Evolutionary conservation across 805 yeast genomes (phyloP), one percentile per base, ranked within the genome.

Genomic region (Metschnikowia noctiluminum): DNA sequence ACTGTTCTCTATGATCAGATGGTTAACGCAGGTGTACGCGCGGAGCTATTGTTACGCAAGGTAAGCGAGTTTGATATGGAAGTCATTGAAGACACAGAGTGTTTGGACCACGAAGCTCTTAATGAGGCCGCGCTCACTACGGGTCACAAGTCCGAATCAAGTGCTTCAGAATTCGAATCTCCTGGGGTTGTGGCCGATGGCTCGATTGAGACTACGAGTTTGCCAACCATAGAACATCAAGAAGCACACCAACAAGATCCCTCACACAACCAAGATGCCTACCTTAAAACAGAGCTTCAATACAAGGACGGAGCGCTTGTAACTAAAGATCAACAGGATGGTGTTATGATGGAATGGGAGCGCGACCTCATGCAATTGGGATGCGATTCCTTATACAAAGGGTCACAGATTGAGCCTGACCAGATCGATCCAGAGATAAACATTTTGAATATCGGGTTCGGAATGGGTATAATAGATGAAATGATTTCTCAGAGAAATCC

Each of bases 321-420:
- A 27, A 92, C 97, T 0, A 75, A 80, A 51, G 84, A 81, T 26
- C 71, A 84, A 44, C 74, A 78, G 41, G 97, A 91, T 60, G 98
- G 97, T 14, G 97, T 91, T 2, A 91, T 91, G 98, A 91, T 91
- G 98, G 86, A 85, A 57, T 91, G 98, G 98, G 98, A 91, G 63
- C 76, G 81, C 5, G 79, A 82, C 16, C 73, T 91, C 48, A 91
- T 91, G 98, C 71, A 76, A 45, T 74, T 84, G 13, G 96, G 96
- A 0, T 85, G 95, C 47, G 82, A 86, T 32, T 71, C 92, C 0
- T 63, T 92, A n/a, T 83, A 85, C 62, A 71, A 71, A 42, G 71
- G 80, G 1, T 58, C 68, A 11, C 63, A 59, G 7, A 43, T 68
- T 57, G 59, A 46, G 9, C 52, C 63, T 16, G 59, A 59, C 8